These are phyloP conservation scores for Cokeromyces recurvatus DNA, from an alignment of 371 early-diverging fungal genomes.

Conservation along the genomic window DNA sequence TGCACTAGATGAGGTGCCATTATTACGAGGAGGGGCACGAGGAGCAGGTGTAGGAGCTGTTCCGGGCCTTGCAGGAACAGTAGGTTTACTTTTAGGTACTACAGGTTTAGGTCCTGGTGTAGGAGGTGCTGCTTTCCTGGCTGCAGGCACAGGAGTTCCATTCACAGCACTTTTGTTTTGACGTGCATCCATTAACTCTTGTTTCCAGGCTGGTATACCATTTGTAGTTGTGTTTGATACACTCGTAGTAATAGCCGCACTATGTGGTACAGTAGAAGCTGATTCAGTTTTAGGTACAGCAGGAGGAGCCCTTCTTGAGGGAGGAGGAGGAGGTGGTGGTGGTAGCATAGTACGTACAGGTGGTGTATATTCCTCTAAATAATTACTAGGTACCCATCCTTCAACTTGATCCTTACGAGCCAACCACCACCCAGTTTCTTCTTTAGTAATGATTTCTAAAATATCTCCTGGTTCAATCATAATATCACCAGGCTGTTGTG, in stretches of 20 bases:
- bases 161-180: too few species aligned
- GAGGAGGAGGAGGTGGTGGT: slow-evolving; percentile 36
- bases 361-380: slow-evolving; percentile 53
- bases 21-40: slow-evolving; percentile 36
- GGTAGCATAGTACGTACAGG: slow-evolving; percentile 22
- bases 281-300: too few species aligned
- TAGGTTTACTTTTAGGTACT: slow-evolving; percentile 44
- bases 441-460: slow-evolving; percentile 72
- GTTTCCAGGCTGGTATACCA: slow-evolving; percentile 6
- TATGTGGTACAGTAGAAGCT: background rate
- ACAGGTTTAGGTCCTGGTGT: slow-evolving; percentile 46
- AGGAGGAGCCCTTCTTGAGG: background rate
- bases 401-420: slow-evolving; percentile 65
- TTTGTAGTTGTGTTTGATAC: background rate
- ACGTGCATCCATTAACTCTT: slow-evolving; percentile 49
- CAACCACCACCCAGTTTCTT: slow-evolving; percentile 82
- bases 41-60: slow-evolving; percentile 31
- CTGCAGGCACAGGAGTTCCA: slow-evolving; percentile 41
- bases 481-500: slow-evolving; percentile 61
- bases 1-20: slow-evolving; percentile 29
- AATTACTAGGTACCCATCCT: slow-evolving; percentile 87
- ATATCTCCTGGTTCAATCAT: slow-evolving; percentile 62
- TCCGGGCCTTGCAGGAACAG: slow-evolving; percentile 44
- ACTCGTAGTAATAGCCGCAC: background rate
- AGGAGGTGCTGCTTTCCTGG: slow-evolving; percentile 40